Conservation (phyloP, 83 land plant genomes). For the Diphasiastrum complanatum region DNA sequence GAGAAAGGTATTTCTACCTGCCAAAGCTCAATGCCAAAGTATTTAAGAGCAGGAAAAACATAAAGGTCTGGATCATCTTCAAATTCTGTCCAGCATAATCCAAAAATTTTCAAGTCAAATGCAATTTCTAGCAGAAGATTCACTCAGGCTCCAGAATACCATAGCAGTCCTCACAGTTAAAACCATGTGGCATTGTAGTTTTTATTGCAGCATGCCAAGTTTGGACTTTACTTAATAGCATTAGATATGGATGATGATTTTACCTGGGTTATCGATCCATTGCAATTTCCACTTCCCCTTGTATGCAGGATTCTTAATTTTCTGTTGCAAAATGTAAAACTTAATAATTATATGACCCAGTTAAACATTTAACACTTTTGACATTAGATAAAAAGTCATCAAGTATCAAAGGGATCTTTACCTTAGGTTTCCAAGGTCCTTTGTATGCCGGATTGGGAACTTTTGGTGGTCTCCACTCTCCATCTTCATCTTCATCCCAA, state of each 20-base stretch:
- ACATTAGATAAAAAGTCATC: neutral
- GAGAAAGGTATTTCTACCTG: conserved; percentile 57
- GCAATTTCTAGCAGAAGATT: too few species aligned
- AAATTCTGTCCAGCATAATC: conserved; percentile 78
- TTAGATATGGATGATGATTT: neutral
- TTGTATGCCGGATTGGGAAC: conserved; percentile 76
- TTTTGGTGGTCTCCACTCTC: conserved; percentile 61
- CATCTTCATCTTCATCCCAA: conserved; percentile 86
- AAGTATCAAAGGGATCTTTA: conserved; percentile 2
- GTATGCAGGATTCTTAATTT: conserved; percentile 81
- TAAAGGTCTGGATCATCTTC: conserved; percentile 99
- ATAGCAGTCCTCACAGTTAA: too few species aligned
- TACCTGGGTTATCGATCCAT: conserved; percentile 93
- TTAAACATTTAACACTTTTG: neutral
- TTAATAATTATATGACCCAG: neutral
- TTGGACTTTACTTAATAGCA: too few species aligned
- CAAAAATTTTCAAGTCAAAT: conserved; percentile 1
- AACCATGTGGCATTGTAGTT: neutral
- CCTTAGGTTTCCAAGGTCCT: conserved; percentile 85
- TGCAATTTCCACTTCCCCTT: conserved; percentile 85
- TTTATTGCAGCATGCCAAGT: neutral
- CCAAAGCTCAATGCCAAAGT: conserved; percentile 97
- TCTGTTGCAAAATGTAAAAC: conserved; percentile 38
- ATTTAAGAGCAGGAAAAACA: conserved; percentile 83
- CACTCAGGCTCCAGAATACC: too few species aligned